Evolutionary conservation across 805 yeast genomes (phyloP), one percentile per base, ranked within the genome.

Genomic region (Lachancea sp.): DNA sequence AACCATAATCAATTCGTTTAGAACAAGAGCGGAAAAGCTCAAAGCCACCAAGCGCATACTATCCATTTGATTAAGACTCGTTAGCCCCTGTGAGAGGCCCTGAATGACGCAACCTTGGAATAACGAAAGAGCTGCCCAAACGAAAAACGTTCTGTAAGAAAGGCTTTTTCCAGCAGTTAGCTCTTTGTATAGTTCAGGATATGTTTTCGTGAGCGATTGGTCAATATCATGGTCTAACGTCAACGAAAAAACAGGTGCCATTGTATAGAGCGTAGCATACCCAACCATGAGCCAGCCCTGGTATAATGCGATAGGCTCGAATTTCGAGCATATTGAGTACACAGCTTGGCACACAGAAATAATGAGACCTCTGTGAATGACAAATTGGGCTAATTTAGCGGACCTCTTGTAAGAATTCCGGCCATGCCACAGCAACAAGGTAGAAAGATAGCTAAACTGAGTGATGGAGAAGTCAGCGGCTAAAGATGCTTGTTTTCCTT

Each of bases 211-310:
- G 47, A 92, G 74, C 38, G 80, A 82, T 58, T 88, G 96, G 52
- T 80, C 88, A 34, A 92, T 89, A 60, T 92, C 99, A 41, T 80
- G 78, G 59, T 92, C 97, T 34, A 87, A 71, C 0, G 94, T 96
- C 49, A 92, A 66, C 0, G 96, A 85, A 54, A 92, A 92, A 2
- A 92, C 97, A 0, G 99, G 99, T 42, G 90, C 88, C 99, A 92
- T 92, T 0, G 99, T 92, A 63, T 92, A 92, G 40, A 87, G 74
- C 0, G 99, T 92, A 2, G 97, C 95, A 63, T 92, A 92, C 2
- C 98, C 99, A 32, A 92, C 98, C 97, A 92, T 88, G 34, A 92
- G 70, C 82, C 95, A 90, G 2, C 99, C 99, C 60, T 92, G 90
- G 58, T 84, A 87, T 40, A 92, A 69, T 0, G 97, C 97, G 46